Conservation (phyloP, 176 grass and related monocot genomes). For the Musa schizocarpa region DNA sequence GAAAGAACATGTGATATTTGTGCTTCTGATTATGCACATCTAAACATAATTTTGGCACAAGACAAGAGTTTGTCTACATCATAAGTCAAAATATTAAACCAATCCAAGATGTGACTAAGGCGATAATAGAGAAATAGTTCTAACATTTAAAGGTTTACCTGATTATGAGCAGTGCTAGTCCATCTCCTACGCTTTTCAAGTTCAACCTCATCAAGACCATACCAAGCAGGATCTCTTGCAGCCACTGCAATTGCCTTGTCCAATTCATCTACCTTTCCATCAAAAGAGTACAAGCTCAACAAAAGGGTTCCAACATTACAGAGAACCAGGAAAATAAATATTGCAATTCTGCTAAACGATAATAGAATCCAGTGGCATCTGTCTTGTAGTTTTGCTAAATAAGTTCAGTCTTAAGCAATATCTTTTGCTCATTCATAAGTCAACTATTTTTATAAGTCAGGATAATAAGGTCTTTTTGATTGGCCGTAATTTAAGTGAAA, state of each 20-base stretch:
- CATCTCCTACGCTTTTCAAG: constrained; percentile 65
- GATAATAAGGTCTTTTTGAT: too few species aligned
- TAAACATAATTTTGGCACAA: background rate
- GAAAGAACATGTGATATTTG: too few species aligned
- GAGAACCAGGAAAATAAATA: background rate
- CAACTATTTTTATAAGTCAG: too few species aligned
- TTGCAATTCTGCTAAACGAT: background rate
- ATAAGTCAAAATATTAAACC: background rate
- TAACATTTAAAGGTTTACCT: constrained; percentile 24
- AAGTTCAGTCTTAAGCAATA: too few species aligned
- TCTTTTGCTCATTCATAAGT: too few species aligned
- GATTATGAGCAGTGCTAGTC: constrained; percentile 58
- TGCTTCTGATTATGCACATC: background rate
- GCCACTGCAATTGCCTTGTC: constrained; percentile 79
- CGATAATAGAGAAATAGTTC: background rate
- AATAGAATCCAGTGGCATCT: background rate
- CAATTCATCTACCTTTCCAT: constrained; percentile 77
- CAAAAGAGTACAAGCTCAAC: constrained; percentile 19
- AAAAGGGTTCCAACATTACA: background rate
- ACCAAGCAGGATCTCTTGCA: constrained; percentile 70
- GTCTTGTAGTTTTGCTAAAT: background rate
- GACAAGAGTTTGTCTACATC: background rate
- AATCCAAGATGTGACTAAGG: background rate
- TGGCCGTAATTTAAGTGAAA: too few species aligned
- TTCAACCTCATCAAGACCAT: constrained; percentile 74